Conservation (phyloP, 2,329 filamentous ascomycete species). For the Colletotrichum sp. region DNA sequence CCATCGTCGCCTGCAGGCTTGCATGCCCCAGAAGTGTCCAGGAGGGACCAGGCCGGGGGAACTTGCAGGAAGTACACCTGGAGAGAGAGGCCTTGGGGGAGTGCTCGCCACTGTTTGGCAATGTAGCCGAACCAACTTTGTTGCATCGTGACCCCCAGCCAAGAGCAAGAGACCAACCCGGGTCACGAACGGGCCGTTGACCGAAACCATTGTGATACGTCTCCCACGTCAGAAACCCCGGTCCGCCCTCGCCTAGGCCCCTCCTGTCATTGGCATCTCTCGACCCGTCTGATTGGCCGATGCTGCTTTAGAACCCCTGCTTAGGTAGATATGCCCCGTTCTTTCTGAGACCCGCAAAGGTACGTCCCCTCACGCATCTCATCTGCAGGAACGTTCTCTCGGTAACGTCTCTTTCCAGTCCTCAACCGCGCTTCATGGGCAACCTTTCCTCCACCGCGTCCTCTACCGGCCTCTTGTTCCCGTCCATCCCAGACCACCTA, state of each 20-base stretch:
- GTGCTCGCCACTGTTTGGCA: slow-evolving; percentile 16
- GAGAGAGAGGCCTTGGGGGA: neutral
- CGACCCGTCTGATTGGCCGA: neutral
- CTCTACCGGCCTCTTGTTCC: neutral
- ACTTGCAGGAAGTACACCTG: neutral
- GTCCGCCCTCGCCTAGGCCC: slow-evolving; percentile 1
- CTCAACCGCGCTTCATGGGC: neutral
- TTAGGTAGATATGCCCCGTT: neutral
- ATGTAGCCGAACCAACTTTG: slow-evolving; percentile 16
- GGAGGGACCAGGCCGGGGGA: neutral
- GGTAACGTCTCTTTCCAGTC: slow-evolving; percentile 12
- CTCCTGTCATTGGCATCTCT: slow-evolving; percentile 3
- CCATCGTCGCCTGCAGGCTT: neutral
- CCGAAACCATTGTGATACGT: slow-evolving; percentile 24
- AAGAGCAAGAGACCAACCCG: slow-evolving; percentile 4
- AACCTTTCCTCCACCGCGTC: neutral
- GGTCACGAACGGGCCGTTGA: slow-evolving; percentile 21
- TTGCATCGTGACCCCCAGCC: slow-evolving; percentile 6
- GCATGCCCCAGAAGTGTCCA: neutral
- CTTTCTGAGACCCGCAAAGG: neutral
- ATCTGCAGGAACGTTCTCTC: slow-evolving; percentile 18
- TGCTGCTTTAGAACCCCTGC: neutral
- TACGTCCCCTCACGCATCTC: neutral
- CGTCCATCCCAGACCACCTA: slow-evolving; percentile 14
- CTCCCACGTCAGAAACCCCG: slow-evolving; percentile 20